A percentile compares a stretch with the other conserved stretches of the same genome.
phyloP scores from a whole-genome alignment of 441 rosid genomes.

The Populus hybrid region DNA sequence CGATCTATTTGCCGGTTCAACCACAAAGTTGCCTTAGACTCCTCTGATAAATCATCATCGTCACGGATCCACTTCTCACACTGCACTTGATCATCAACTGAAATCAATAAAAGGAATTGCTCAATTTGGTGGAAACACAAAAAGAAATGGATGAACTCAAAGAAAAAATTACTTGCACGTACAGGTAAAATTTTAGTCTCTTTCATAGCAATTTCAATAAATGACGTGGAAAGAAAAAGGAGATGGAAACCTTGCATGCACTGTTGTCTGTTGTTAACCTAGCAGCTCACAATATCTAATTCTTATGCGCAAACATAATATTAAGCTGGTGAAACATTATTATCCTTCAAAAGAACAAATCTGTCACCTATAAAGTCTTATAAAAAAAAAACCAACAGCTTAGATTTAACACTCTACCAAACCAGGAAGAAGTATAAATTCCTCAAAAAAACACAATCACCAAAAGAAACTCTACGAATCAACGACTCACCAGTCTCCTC shows the following conservation, averaged over 20 bases:
- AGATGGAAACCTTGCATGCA: background rate
- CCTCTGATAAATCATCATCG: constrained; percentile 49
- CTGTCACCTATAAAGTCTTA: background rate
- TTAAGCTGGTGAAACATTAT: background rate
- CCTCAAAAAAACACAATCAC: background rate
- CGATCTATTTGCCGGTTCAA: constrained; percentile 66
- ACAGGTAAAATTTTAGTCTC: background rate
- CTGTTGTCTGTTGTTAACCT: background rate
- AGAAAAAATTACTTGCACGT: background rate
- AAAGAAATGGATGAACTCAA: background rate
- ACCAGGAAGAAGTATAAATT: background rate
- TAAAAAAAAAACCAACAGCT: background rate
- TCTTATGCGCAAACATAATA: background rate
- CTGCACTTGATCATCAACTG: constrained; percentile 82
- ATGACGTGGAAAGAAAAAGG: background rate
- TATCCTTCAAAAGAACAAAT: background rate
- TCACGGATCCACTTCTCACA: constrained; percentile 95
- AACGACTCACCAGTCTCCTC: constrained; percentile 67
- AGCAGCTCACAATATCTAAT: background rate
- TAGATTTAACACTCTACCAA: background rate
- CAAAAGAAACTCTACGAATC: background rate
- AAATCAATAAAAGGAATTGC: constrained; percentile 28
- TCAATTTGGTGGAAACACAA: background rate
- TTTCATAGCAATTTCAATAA: background rate
- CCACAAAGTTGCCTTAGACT: constrained; percentile 78